Evolutionary conservation across 257 asterid species (phyloP).

Genomic region (Haberlea rhodopensis): DNA sequence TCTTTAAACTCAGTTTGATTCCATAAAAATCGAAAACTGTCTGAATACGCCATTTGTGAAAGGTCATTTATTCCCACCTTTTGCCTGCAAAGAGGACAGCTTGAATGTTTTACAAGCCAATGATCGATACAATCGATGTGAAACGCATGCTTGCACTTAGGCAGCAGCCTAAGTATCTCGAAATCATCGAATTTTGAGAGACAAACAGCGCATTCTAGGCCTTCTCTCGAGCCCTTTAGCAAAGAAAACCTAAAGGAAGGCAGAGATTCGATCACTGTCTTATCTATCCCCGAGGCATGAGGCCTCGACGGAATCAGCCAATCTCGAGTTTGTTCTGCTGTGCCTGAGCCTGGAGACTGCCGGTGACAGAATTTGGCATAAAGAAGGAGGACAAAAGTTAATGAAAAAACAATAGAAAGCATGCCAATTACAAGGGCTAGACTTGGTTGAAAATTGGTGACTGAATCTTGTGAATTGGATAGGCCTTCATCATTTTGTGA

Average conservation of each 20-base stretch:
- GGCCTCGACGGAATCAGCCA: constrained; percentile 38
- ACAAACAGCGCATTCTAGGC: constrained; percentile 70
- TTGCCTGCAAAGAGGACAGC: neutral
- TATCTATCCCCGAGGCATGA: constrained; percentile 29
- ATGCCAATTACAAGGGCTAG: constrained; percentile 76
- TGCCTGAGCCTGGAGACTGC: constrained; percentile 22
- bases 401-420: constrained; percentile 56
- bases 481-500: neutral
- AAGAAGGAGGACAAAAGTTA: constrained; percentile 67
- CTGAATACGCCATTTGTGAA: neutral
- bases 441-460: constrained; percentile 59
- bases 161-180: constrained; percentile 53
- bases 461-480: constrained; percentile 28
- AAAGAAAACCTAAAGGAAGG: constrained; percentile 35
- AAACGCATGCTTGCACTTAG: constrained; percentile 72
- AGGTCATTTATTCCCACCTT: neutral
- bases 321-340: constrained; percentile 33
- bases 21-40: neutral
- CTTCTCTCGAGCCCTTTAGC: constrained; percentile 32
- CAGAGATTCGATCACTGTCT: constrained; percentile 31
- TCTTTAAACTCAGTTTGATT: neutral
- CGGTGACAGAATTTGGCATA: constrained; percentile 79
- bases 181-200: constrained; percentile 45
- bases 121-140: neutral
- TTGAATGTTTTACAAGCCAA: neutral